Base-by-base conservation (phyloP, 2,329 filamentous ascomycete genomes). In the Botryosphaeria dothidea region DNA sequence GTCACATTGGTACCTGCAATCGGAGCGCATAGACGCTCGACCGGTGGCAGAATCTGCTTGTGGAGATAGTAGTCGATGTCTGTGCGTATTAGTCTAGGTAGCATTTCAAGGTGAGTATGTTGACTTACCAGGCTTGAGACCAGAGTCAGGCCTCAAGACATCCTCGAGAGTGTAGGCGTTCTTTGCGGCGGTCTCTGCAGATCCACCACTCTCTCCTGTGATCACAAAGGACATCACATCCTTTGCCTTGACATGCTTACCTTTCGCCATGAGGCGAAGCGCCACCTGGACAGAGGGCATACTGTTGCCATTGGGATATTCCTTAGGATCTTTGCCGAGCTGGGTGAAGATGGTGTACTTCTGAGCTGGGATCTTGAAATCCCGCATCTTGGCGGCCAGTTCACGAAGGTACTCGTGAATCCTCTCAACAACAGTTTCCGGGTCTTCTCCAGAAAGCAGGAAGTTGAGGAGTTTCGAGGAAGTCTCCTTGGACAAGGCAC, bases 321-420 rank as follows among this genome's bases (percentile, higher is more conserved):
- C 93, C 68, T 90, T 90, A 2, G 95, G 95, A 36, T 90, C 87
- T 77, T 99, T 99, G 70, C 95, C 95, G 65, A 99, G 91, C 83
- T 98, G 96, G 7, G 94, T 98, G 79, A 92, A 97, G 76, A 99
- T 99, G 71, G 93, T 96, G 81, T 98, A 99, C 81, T 97, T 97
- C 71, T 90, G 88, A 3, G 86, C 81, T 0, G 92, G 90, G 49
- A 97, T 84, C 11, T 83, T 79, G 69, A 89, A 88, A 69, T 92
- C 90, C 60, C 93, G 91, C 92, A 99, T 97, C 79, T 93, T 92
- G 69, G 82, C 82, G 0, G 92, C 85, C n/a, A 95, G 88, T 27
- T 96, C 90, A 36, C 92, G 88, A 23, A 99, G 86, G 73, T 98
- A 94, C 65, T 97, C 93, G 77, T 99, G 95, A 66, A 99, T 93